Base-by-base conservation (phyloP, 495 filamentous ascomycete species). In the Lepidopterella palustris region DNA sequence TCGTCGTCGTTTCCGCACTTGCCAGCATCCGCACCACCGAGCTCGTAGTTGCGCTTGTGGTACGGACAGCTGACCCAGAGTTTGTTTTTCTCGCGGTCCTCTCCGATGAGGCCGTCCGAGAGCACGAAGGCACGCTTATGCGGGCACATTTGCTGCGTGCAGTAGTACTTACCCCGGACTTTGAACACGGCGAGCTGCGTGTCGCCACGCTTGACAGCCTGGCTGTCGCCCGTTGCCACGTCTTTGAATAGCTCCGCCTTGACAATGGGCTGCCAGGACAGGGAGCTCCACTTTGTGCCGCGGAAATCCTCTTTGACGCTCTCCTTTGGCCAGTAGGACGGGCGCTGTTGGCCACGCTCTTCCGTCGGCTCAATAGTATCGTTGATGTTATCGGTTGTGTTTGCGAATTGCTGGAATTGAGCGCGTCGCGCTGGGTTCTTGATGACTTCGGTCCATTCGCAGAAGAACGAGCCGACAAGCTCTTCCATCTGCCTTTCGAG, bases 131-230 rank as follows among this genome's bases (percentile, higher is more conserved):
- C 84, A 26, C 92, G 88, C 74, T 96, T 96, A 75, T 96, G 90
- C 13, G 92, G 92, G 71, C 92, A 97, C 92, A 97, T 97, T 71
- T 97, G 91, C 79, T 97, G 92, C 15, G 86, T 87, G n/a, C 89
- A 88, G 69, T 92, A 93, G 74, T 82, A 95, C 52, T 83, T 81
- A 20, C 90, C 92, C 58, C 82, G 82, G 61, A 97, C 79, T 68
- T 90, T 90, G 82, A 93, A 97, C 58, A 97, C 77, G 18, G 92
- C 91, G 4, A 97, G 81, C 71, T 97, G 92, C 0, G 91, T 96
- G 71, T 96, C 91, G 10, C 90, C 89, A 23, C 89, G 82, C 77
- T 95, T 95, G 71, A 96, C 74, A 40, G 83, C 85, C 2, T 87
- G 75, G 70, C 83, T 74, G 71, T 87, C 74, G 63, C 88, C 85